A percentile compares a stretch with the other conserved stretches of the same genome.
Evolutionary conservation across 1,284 basidiomycete genomes (phyloP).

Genomic region (Microstroma glucosiphilum): DNA sequence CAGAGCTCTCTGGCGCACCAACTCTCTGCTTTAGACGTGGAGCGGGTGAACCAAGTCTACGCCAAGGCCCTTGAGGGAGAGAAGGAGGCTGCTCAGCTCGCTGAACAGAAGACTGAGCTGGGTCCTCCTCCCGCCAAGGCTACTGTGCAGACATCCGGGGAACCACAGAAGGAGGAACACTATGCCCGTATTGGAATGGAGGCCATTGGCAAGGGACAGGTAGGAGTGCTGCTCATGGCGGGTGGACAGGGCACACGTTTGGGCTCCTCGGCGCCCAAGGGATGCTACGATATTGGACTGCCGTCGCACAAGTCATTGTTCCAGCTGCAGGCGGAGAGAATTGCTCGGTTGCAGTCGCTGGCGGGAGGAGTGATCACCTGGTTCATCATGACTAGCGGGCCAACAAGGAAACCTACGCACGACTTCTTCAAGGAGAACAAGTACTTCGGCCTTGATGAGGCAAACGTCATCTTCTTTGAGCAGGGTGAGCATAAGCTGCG

Average conservation of each 20-base stretch:
- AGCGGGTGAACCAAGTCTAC: slow-evolving; percentile 85
- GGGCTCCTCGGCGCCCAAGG: slow-evolving; percentile 87
- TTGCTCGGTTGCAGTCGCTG: slow-evolving; percentile 70
- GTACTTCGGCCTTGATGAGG: slow-evolving; percentile 75
- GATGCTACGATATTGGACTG: slow-evolving; percentile 93
- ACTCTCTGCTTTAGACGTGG: slow-evolving; percentile 74
- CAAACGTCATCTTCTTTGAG: slow-evolving; percentile 89
- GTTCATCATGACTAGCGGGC: slow-evolving; percentile 99
- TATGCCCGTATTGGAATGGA: slow-evolving; percentile 64
- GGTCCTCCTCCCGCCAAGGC: slow-evolving; percentile 10
- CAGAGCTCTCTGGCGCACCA: slow-evolving; percentile 65
- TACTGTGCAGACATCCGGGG: slow-evolving; percentile 10
- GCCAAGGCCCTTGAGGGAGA: slow-evolving; percentile 61
- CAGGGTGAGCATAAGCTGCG: slow-evolving; percentile 63
- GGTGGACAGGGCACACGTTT: slow-evolving; percentile 95
- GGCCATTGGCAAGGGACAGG: slow-evolving; percentile 73
- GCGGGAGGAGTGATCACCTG: slow-evolving; percentile 74
- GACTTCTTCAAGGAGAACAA: slow-evolving; percentile 71
- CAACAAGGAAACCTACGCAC: slow-evolving; percentile 81
- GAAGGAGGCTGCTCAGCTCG: slow-evolving; percentile 19
- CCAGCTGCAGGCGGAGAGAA: slow-evolving; percentile 92
- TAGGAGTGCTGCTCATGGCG: slow-evolving; percentile 91
- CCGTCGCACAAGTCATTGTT: slow-evolving; percentile 90
- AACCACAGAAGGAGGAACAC: slow-evolving; percentile 56
- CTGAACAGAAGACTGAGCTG: neutral